Conservation (phyloP, 805 yeast genomes). For the Jamesozyma lodderae region DNA sequence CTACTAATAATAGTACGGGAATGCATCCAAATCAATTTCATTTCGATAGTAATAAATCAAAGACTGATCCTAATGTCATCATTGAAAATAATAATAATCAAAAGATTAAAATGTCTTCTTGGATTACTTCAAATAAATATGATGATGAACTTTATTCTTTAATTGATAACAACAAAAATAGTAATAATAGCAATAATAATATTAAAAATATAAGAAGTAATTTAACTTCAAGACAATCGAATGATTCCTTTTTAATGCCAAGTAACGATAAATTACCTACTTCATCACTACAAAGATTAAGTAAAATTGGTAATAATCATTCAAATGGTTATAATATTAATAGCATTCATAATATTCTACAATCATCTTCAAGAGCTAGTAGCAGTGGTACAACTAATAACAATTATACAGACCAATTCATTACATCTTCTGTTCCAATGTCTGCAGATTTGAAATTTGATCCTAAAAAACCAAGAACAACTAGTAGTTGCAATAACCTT, state of each 20-base stretch:
- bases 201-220: conserved; percentile 1
- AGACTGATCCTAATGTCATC: conserved; percentile 21
- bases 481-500: no score
- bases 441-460: not conserved
- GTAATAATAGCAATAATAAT: not conserved
- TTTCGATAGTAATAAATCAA: conserved; percentile 17
- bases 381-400: not conserved
- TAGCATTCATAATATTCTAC: not conserved
- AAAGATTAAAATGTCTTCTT: conserved; percentile 15
- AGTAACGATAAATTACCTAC: conserved; percentile 5
- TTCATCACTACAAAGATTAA: conserved; percentile 10
- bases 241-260: not conserved
- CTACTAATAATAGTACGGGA: conserved; percentile 6
- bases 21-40: conserved; percentile 19
- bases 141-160: conserved; percentile 22
- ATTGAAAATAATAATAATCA: conserved; percentile 11
- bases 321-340: not conserved
- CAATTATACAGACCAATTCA: not conserved
- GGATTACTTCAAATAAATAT: conserved; percentile 17
- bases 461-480: not conserved
- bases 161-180: conserved; percentile 4
- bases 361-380: not conserved
- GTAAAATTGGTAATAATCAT: not conserved
- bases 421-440: not conserved
- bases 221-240: not conserved